phyloP scores from a whole-genome alignment of 2,329 filamentous ascomycete genomes.

The Diaporthe citrichinensis region DNA sequence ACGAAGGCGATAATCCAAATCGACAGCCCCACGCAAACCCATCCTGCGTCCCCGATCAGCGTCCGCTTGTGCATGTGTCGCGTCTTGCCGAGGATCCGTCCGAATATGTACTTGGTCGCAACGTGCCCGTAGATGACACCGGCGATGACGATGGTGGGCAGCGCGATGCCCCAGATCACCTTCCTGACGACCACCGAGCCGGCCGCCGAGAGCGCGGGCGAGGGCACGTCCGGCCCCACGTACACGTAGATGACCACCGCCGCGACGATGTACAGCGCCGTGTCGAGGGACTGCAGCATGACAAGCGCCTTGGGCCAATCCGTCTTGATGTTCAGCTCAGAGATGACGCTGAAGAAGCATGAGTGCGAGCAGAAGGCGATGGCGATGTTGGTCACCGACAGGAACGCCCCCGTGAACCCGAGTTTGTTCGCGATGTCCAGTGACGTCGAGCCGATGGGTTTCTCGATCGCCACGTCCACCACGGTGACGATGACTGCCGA shows the following conservation, averaged over 20 bases:
- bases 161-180: slow-evolving; percentile 76
- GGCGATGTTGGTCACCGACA: slow-evolving; percentile 74
- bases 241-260: slow-evolving; percentile 78
- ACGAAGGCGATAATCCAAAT: slow-evolving; percentile 76
- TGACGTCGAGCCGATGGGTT: slow-evolving; percentile 53
- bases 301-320: slow-evolving; percentile 55
- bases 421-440: slow-evolving; percentile 55
- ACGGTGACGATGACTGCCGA: slow-evolving; percentile 75
- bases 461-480: slow-evolving; percentile 69
- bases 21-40: slow-evolving; percentile 68
- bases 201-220: slow-evolving; percentile 76
- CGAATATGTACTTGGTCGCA: slow-evolving; percentile 76
- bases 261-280: slow-evolving; percentile 73
- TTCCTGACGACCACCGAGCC: slow-evolving; percentile 67
- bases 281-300: slow-evolving; percentile 71
- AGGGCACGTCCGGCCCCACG: slow-evolving; percentile 71
- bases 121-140: slow-evolving; percentile 80
- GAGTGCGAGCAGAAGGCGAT: slow-evolving; percentile 77
- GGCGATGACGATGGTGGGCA: slow-evolving; percentile 79
- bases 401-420: slow-evolving; percentile 66
- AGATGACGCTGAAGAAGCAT: slow-evolving; percentile 78
- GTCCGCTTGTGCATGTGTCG: slow-evolving; percentile 67
- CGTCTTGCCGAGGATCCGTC: slow-evolving; percentile 72
- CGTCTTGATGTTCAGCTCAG: slow-evolving; percentile 72
- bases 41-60: slow-evolving; percentile 65